Evolutionary conservation across 768 basidiomycete genomes (phyloP), one percentile per base, ranked within the genome.

Genomic region (Lentinula sp.): DNA sequence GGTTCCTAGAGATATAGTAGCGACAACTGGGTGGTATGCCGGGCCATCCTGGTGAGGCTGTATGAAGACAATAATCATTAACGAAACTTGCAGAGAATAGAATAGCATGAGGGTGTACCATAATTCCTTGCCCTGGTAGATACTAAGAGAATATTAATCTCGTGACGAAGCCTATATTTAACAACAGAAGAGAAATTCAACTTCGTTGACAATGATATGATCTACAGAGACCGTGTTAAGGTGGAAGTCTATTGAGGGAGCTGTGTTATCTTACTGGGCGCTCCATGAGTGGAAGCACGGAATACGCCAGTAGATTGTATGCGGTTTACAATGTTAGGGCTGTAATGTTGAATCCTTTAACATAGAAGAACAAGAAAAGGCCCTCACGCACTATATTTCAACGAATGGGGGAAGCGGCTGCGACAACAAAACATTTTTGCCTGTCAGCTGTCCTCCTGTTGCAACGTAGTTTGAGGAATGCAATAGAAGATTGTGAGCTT

Each of bases 1-100:
- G 1, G 92, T 90, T 45, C 88, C 87, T 61, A 97, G 75, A 13
- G 95, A 94, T 54, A 98, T 74, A n/a, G 95, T 97, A 1, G 92
- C 88, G 1, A 97, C 95, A 4, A 89, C 85, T 0, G 95, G 92
- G 67, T 86, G 76, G 74, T 96, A 98, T 16, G 87, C 83, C 2
- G 93, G 89, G 0, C 95, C 94, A 71, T 98, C 95, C 76, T 96
- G 87, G 67, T 97, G 95, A 1, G 93, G 92, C 92, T 95, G 33
- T 28, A 49, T 41, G 28, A 12, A 60, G 2, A 55, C 55, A 33
- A 49, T n/a, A 28, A 49, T 57, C 9, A 39, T 46, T 36, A 12
- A n/a, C 4, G 39, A 61, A 36, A 33, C 12, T 54, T 61, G 32
- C 35, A 41, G 35, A 48, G 28, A 3, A 28, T 28, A 28, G 28